Evolutionary conservation across 2,329 filamentous ascomycete genomes (phyloP).

Genomic region (Botrytis tulipae): DNA sequence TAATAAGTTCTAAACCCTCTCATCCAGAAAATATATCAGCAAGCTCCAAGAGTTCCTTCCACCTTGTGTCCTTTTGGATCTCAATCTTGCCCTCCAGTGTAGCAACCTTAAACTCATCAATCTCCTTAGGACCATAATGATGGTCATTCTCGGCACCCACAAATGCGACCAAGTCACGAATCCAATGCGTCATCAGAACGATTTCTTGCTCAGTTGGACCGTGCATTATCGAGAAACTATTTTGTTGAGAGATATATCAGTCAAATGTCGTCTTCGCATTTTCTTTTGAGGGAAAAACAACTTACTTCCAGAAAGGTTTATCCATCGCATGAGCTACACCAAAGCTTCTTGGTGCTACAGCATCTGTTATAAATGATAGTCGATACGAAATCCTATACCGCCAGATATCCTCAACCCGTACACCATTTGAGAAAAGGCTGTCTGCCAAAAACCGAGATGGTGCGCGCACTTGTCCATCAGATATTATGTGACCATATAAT

Average conservation of each 20-base stretch:
- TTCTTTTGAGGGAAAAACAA: background rate
- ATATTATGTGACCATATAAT: slow-evolving; percentile 44
- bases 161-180: slow-evolving; percentile 42
- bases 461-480: slow-evolving; percentile 44
- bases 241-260: background rate
- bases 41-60: slow-evolving; percentile 38
- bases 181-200: slow-evolving; percentile 43
- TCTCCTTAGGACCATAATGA: slow-evolving; percentile 39
- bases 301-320: slow-evolving; percentile 46
- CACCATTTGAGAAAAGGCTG: slow-evolving; percentile 38
- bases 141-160: slow-evolving; percentile 39
- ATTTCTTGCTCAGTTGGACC: slow-evolving; percentile 41
- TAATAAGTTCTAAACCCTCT: background rate
- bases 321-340: slow-evolving; percentile 45
- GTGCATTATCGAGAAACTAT: slow-evolving; percentile 43
- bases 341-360: slow-evolving; percentile 40
- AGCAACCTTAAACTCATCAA: slow-evolving; percentile 41
- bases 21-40: slow-evolving; percentile 36
- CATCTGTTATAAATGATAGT: slow-evolving; percentile 44
- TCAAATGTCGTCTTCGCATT: too few relatives aligned
- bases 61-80: slow-evolving; percentile 40
- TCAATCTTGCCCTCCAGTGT: slow-evolving; percentile 40
- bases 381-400: slow-evolving; percentile 45
- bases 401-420: slow-evolving; percentile 42
- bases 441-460: slow-evolving; percentile 41